Percentiles rank a stretch among this genome's conserved stretches.
Conservation (phyloP, 1,284 basidiomycete genomes). For the Leccinum huronense region DNA sequence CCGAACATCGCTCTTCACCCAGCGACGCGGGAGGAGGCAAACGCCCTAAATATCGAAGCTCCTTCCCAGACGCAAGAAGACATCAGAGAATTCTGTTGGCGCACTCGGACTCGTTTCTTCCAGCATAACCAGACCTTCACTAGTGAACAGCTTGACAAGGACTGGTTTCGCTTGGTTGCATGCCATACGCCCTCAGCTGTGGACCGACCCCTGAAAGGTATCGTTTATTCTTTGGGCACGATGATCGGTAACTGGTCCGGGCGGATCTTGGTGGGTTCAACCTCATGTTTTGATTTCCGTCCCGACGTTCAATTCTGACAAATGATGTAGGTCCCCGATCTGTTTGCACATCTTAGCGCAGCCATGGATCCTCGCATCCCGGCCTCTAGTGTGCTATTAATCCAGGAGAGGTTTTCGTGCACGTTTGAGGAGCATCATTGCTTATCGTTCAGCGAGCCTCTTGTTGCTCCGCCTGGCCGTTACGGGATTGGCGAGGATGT, state of each 20-base stretch:
- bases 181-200: constrained; percentile 39
- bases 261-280: constrained; percentile 38
- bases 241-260: constrained; percentile 45
- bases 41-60: constrained; percentile 19
- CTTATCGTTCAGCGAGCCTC: constrained; percentile 36
- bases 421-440: constrained; percentile 48
- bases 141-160: constrained; percentile 38
- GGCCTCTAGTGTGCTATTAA: constrained; percentile 28
- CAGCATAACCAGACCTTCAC: constrained; percentile 18
- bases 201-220: constrained; percentile 38
- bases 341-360: constrained; percentile 26
- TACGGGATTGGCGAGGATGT: constrained; percentile 41
- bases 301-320: constrained; percentile 17
- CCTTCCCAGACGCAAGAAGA: constrained; percentile 41
- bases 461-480: constrained; percentile 36
- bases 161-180: constrained; percentile 45
- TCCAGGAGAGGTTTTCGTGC: constrained; percentile 41
- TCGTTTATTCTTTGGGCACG: constrained; percentile 42
- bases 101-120: constrained; percentile 37
- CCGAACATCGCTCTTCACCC: constrained; percentile 30
- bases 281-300: constrained; percentile 8
- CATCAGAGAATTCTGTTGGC: constrained; percentile 38
- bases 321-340: constrained; percentile 28
- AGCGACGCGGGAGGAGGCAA: constrained; percentile 36
- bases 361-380: constrained; percentile 23